Evolutionary conservation across 73 alveolate genomes (phyloP).

Genomic region (Uronychia setigera): DNA sequence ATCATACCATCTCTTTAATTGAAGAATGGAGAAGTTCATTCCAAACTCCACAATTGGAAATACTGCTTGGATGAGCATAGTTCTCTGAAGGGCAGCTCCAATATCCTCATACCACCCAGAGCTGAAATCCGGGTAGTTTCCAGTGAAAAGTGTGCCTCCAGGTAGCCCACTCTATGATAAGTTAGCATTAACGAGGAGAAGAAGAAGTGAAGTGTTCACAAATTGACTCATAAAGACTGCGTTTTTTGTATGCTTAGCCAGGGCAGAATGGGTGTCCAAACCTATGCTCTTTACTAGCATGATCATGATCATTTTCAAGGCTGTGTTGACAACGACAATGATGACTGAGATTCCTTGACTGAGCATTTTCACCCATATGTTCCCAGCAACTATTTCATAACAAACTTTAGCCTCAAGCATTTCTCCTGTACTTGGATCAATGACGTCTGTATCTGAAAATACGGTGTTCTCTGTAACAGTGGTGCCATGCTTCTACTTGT

Average conservation of each 20-base stretch:
- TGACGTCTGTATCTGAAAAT: background rate
- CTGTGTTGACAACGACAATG: slow-evolving; percentile 40
- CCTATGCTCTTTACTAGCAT: slow-evolving; percentile 31
- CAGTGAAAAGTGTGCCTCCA: background rate
- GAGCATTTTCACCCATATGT: background rate
- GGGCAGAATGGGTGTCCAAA: slow-evolving; percentile 32
- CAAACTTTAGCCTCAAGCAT: background rate
- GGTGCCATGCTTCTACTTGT: background rate
- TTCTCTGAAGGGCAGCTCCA: slow-evolving; percentile 20
- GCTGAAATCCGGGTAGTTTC: slow-evolving; percentile 45
- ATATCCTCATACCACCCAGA: slow-evolving; percentile 52
- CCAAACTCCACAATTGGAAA: slow-evolving; percentile 51
- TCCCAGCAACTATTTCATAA: background rate
- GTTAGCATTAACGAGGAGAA: slow-evolving; percentile 42
- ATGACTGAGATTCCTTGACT: slow-evolving; percentile 13
- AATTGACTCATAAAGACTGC: slow-evolving; percentile 49
- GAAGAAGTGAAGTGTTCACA: slow-evolving; percentile 51
- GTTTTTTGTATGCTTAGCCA: slow-evolving; percentile 5
- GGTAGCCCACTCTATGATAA: slow-evolving; percentile 40
- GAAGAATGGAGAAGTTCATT: background rate
- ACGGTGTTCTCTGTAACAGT: background rate
- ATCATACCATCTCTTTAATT: slow-evolving; percentile 22
- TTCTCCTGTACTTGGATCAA: background rate
- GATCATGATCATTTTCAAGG: slow-evolving; percentile 21
- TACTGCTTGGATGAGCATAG: slow-evolving; percentile 49